Percentiles rank a stretch among this genome's conserved stretches.
Conservation (phyloP, 1,139 yeast species). For the Zygoascus meyerae region DNA sequence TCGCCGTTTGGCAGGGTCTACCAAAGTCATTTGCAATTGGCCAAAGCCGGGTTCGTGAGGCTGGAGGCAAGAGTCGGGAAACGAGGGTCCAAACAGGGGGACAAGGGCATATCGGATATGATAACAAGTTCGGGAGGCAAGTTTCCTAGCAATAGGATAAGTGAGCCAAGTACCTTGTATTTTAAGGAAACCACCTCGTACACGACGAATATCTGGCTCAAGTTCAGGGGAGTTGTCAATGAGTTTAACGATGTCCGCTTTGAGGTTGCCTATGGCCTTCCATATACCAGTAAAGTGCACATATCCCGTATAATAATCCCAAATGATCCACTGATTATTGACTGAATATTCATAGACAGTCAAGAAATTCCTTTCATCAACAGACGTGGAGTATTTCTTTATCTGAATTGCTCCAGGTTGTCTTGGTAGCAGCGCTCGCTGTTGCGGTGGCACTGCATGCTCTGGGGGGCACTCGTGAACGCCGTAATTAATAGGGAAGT, state of each 20-base stretch:
- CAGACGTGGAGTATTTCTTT: constrained; percentile 65
- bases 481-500: constrained; percentile 6
- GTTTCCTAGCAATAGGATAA: constrained; percentile 54
- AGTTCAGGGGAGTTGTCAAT: constrained; percentile 67
- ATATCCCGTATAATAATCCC: constrained; percentile 86
- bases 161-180: constrained; percentile 97
- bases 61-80: constrained; percentile 62
- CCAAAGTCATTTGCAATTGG: constrained; percentile 21
- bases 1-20: constrained; percentile 13
- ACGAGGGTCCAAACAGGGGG: constrained; percentile 72
- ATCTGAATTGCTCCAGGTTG: constrained; percentile 2
- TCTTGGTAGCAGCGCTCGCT: constrained; percentile 2
- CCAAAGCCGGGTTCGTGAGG: constrained; percentile 70
- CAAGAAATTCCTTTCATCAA: constrained; percentile 62
- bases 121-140: constrained; percentile 74
- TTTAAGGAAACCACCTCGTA: constrained; percentile 86
- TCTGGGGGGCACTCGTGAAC: constrained; percentile 10
- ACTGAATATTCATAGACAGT: constrained; percentile 69
- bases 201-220: constrained; percentile 64
- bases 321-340: constrained; percentile 63
- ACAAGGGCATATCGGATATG: constrained; percentile 69
- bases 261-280: constrained; percentile 71
- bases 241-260: constrained; percentile 71
- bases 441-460: constrained; percentile 7
- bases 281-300: constrained; percentile 90